A percentile compares a stretch with the other conserved stretches of the same genome.
phyloP scores from a whole-genome alignment of 805 yeast genomes.

The Lipomyces orientalis region DNA sequence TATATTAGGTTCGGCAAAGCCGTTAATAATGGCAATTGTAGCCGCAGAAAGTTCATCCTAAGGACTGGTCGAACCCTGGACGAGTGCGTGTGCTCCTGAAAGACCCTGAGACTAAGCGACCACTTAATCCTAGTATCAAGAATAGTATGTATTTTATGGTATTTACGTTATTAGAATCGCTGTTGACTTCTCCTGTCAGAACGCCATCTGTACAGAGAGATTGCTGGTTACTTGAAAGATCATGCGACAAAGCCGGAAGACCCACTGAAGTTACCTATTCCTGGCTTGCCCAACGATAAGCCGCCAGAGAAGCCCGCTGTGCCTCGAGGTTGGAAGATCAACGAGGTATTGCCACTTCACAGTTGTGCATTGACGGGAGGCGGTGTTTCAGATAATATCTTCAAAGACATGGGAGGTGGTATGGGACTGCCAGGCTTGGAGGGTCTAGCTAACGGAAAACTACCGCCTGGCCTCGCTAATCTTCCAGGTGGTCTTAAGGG shows the following conservation, averaged over 20 bases:
- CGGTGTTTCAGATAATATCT: constrained; percentile 67
- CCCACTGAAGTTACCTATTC: constrained; percentile 57
- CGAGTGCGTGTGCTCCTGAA: constrained; percentile 79
- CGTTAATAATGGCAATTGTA: constrained; percentile 46
- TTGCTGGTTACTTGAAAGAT: constrained; percentile 64
- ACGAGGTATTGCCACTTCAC: constrained; percentile 85
- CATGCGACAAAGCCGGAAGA: constrained; percentile 73
- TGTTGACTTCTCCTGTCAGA: constrained; percentile 43
- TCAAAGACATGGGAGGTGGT: constrained; percentile 36
- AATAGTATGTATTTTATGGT: constrained; percentile 47
- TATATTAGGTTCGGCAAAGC: background rate
- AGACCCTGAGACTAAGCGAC: constrained; percentile 52
- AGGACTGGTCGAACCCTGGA: constrained; percentile 98
- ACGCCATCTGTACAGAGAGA: constrained; percentile 64
- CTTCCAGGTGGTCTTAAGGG: constrained; percentile 35
- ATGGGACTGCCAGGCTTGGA: constrained; percentile 39
- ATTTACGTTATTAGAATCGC: background rate
- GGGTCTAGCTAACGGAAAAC: constrained; percentile 39
- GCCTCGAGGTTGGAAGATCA: constrained; percentile 88
- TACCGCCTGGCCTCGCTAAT: constrained; percentile 38
- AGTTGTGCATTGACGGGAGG: constrained; percentile 80
- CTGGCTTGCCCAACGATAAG: constrained; percentile 37
- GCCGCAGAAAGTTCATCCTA: constrained; percentile 89
- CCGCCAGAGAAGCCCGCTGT: constrained; percentile 60
- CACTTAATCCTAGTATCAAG: constrained; percentile 42